Conservation (phyloP, 192 early-diverging fungal genomes). For the Podila horticola region DNA sequence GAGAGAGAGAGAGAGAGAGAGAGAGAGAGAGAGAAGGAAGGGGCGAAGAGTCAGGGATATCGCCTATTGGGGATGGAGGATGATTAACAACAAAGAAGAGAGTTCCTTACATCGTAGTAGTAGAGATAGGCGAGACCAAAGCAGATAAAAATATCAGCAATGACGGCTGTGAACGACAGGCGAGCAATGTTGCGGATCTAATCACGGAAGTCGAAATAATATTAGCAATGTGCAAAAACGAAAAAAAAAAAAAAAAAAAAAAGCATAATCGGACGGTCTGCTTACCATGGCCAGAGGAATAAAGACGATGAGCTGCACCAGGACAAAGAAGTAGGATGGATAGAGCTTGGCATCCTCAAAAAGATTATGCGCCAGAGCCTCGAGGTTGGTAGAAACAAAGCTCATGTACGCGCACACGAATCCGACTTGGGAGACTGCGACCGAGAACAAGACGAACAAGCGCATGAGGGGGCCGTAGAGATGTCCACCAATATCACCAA, state of each 20-base stretch:
- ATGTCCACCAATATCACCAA: slow-evolving; percentile 73
- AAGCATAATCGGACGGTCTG: neutral
- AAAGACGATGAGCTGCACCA: slow-evolving; percentile 60
- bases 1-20: neutral
- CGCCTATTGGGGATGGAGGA: no score
- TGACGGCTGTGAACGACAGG: slow-evolving; percentile 84
- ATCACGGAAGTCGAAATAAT: neutral
- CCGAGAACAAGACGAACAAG: slow-evolving; percentile 72
- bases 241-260: neutral
- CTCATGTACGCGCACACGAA: slow-evolving; percentile 75
- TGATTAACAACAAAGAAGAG: neutral
- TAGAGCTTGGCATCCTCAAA: slow-evolving; percentile 17
- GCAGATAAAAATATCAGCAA: slow-evolving; percentile 95
- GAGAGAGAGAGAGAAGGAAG: neutral
- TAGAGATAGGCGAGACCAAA: slow-evolving; percentile 88
- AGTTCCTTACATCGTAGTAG: slow-evolving; percentile 68
- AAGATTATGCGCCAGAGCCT: slow-evolving; percentile 48
- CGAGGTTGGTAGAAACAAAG: slow-evolving; percentile 68
- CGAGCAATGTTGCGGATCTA: slow-evolving; percentile 89
- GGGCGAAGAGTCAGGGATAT: neutral
- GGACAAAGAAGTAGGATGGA: slow-evolving; percentile 52
- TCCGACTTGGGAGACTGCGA: slow-evolving; percentile 77
- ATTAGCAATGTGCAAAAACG: slow-evolving; percentile 63
- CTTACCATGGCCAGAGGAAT: slow-evolving; percentile 60
- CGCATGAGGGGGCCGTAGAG: slow-evolving; percentile 77